Evolutionary conservation across 208 protist species (phyloP), one percentile per base, ranked within the genome.

Genomic region (Leishmania braziliensis): DNA sequence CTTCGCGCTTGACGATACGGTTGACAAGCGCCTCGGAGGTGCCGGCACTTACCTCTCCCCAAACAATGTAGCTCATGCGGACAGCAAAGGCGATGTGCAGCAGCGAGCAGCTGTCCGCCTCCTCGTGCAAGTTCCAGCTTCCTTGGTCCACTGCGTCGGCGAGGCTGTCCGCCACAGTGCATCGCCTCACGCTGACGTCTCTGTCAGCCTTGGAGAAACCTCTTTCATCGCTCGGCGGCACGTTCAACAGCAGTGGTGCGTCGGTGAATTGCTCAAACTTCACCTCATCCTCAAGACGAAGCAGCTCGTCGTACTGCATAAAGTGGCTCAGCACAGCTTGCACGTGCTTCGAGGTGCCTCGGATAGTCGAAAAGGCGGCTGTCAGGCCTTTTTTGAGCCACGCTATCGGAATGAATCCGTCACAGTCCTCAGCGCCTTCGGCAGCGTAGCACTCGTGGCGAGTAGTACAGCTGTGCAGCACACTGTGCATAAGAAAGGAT

Each of bases 61-160:
- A 97, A n/a, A 97, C 88, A 63, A 94, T 79, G 81, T 93, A 96
- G 14, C 83, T 91, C 91, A 95, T 93, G 65, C 94, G 86, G 50
- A 95, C 72, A 1, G 94, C 94, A 12, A 94, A 85, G 5, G 90
- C 84, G 26, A 97, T 75, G 73, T 94, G 78, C 54, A 95, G 77
- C 33, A 97, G 80, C 56, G 94, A 94, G 85, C 92, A 96, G 36
- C 79, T 86, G 50, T 92, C 84, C 20, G 90, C 88, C 81, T 97
- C 94, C 56, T 95, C 92, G 66, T 89, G 81, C 69, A 97, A 68
- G 77, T 93, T 84, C 86, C 91, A 95, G 48, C 77, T 78, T 12
- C 81, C 86, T 20, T 36, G 68, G 12, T 81, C 76, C 39, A 36
- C 78, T 20, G 81, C 78, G 46, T 72, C 39, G 75, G 58, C 76